Percentiles rank a stretch among this genome's conserved stretches.
Evolutionary conservation across 176 grass and related monocot species (phyloP).

Genomic region (Aegilops bicornis): DNA sequence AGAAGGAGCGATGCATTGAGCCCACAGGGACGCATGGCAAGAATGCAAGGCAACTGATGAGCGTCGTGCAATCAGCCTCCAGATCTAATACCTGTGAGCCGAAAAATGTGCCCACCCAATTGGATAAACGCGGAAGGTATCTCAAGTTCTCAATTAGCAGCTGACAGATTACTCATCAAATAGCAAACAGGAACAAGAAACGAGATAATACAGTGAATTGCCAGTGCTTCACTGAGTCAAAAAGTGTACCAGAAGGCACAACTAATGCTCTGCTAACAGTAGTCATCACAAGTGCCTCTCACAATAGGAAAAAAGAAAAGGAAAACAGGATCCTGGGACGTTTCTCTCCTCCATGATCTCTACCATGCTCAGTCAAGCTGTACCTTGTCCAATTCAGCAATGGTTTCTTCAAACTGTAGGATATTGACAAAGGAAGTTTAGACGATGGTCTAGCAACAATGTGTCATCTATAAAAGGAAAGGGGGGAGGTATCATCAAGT

Average conservation of each 20-base stretch:
- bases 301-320: slow-evolving; percentile 17
- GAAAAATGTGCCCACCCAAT: background rate
- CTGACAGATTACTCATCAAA: background rate
- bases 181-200: background rate
- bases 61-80: too few relatives aligned
- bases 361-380: slow-evolving; percentile 65
- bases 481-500: background rate
- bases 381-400: slow-evolving; percentile 77
- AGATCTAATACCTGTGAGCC: background rate
- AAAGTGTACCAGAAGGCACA: slow-evolving; percentile 23
- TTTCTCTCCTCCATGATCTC: slow-evolving; percentile 10
- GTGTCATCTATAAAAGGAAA: background rate
- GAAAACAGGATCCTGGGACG: background rate
- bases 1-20: too few relatives aligned
- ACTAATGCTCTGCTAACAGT: background rate
- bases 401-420: slow-evolving; percentile 91
- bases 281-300: slow-evolving; percentile 18
- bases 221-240: background rate
- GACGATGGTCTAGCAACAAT: background rate
- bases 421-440: background rate
- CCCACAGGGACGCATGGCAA: too few relatives aligned
- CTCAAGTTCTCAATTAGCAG: background rate
- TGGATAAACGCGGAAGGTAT: background rate
- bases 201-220: background rate
- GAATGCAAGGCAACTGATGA: too few relatives aligned